Evolutionary conservation across 2,329 filamentous ascomycete species (phyloP), one percentile per base, ranked within the genome.

Genomic region (Pseudonectria buxi): DNA sequence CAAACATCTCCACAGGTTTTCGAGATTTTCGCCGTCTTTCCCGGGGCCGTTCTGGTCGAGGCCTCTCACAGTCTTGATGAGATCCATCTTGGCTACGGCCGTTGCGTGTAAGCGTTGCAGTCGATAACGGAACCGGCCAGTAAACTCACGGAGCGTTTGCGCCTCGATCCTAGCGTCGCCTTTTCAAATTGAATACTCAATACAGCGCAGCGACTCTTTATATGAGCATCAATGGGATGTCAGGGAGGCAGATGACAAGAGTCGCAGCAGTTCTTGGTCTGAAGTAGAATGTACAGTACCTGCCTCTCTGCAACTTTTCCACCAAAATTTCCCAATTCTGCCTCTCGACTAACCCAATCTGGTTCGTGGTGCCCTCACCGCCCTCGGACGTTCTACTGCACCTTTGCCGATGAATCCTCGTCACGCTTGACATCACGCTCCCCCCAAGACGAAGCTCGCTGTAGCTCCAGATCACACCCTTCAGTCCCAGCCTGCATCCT

Each of bases 61-160:
- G n/a, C 68, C 62, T 56, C 72, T 65, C 22, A 73, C 69, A 37
- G 65, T 65, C 54, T 67, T 69, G 50, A 76, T 65, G 43, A 78
- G 67, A 50, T 64, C 50, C 38, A 48, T 46, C 40, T 53, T 52
- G 36, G 52, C 47, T 22, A 9, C 18, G 9, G 18, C 59, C 64
- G 29, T 32, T 33, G 38, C 25, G 28, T 49, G 40, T 55, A 46
- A 54, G 47, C 39, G 14, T 43, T 29, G 18, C 29, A 35, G 30
- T 18, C 27, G 18, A 34, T 32, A 26, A 22, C 24, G 27, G 29
- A 15, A 32, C 30, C 27, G 9, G 26, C 18, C 2, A 24, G 10
- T 24, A 32, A 24, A 42, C 51, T 46, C 32, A 54, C 51, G 18
- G 40, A 18, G 14, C 15, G n/a, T 11, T 32, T 29, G 29, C 15